Base-by-base conservation (phyloP, 192 early-diverging fungal genomes). In the Bifiguratus adelaidae region DNA sequence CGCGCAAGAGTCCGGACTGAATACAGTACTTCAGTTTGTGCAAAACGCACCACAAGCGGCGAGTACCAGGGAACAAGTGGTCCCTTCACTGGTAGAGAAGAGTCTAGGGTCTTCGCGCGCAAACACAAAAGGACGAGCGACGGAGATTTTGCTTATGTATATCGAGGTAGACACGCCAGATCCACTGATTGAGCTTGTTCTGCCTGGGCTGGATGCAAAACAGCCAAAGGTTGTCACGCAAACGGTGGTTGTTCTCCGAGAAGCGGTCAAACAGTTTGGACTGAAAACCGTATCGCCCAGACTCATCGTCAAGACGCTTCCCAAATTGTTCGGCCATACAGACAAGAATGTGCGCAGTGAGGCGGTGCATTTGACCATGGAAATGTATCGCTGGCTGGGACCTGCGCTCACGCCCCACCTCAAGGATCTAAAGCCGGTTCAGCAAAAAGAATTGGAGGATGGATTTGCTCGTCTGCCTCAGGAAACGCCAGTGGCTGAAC, bases 321-420 rank as follows among this genome's bases (percentile, higher is more conserved):
- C 88, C 22, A 88, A 91, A 56, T 68, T 95, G 22, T 97, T 99
- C 69, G 83, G 84, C 28, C 93, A 97, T 55, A 81, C 81, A 23
- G 96, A 99, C 56, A 94, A 91, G 44, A 80, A 70, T 38, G 95
- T 99, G 11, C 75, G 96, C 35, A 71, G 72, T 11, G 96, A 99
- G 72, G 74, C 67, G 23, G 74, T 71, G 19, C 53, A 55, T 9
- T 60, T 97, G 37, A 72, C 84, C 0, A 65, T 93, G 30, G 95
- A 97, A 67, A 56, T 99, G 44, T 97, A 91, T 54, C 76, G 86
- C 30, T 99, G 91, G 90, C 76, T 99, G 41, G 85, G 91, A 16
- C 70, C 75, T 29, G 91, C 91, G 1, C 74, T 97, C 23, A 66
- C 76, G 42, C 68, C 77, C 15, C 87, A 78, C 41, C 58, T 99